Evolutionary conservation across 495 filamentous ascomycete genomes (phyloP).

Genomic region (Trichoderma gamsii): DNA sequence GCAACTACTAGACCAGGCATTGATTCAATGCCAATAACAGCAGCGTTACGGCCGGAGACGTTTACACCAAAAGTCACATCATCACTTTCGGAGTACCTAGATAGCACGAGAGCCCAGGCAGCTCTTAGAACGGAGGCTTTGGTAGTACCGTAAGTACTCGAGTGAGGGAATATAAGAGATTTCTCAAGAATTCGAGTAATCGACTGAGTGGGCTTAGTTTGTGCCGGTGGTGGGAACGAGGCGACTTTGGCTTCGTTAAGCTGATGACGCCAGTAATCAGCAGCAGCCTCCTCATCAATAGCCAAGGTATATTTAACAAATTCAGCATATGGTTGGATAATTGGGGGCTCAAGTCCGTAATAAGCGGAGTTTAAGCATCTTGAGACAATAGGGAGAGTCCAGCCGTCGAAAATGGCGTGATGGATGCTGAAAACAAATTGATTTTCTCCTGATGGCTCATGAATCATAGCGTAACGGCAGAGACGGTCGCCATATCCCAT

Average conservation of each 20-base stretch:
- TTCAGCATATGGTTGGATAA: not conserved
- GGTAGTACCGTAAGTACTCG: conserved; percentile 22
- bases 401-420: conserved; percentile 20
- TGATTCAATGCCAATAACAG: conserved; percentile 39
- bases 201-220: not conserved
- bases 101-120: conserved; percentile 39
- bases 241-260: not conserved
- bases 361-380: not conserved
- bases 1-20: conserved; percentile 51
- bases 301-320: conserved; percentile 1
- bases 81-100: conserved; percentile 30
- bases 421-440: conserved; percentile 45
- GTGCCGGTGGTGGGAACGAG: conserved; percentile 28
- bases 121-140: conserved; percentile 42
- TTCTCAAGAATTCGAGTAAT: not conserved
- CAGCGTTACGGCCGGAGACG: conserved; percentile 42
- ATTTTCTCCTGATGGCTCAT: not conserved
- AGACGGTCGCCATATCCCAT: conserved; percentile 8
- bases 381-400: conserved; percentile 8
- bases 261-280: not conserved
- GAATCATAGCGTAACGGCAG: not conserved
- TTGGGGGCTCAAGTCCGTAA: not conserved
- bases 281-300: not conserved
- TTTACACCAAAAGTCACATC: conserved; percentile 45
- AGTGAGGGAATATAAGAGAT: conserved; percentile 17